phyloP scores from a whole-genome alignment of 2,329 filamentous ascomycete genomes.

The Beauveria brongniartii region DNA sequence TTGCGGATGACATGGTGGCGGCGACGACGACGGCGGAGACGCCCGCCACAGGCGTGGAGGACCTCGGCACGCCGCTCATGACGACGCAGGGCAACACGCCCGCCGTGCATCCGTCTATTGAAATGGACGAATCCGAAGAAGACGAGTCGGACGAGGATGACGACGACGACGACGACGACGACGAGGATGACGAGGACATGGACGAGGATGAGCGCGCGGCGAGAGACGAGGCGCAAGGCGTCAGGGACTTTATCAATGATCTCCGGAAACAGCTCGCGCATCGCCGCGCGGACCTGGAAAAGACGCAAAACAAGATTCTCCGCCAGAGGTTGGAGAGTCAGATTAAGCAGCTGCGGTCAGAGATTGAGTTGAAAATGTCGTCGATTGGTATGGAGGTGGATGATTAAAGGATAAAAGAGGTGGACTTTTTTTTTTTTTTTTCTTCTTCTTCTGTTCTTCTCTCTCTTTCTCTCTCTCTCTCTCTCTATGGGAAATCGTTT shows the following conservation, averaged over 20 bases:
- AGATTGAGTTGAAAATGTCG: slow-evolving; percentile 37
- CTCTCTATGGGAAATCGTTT: too few relatives aligned
- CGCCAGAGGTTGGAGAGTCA: slow-evolving; percentile 40
- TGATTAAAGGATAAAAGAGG: slow-evolving; percentile 18
- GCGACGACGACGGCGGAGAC: slow-evolving; percentile 23
- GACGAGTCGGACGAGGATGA: slow-evolving; percentile 36
- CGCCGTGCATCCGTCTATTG: slow-evolving; percentile 36
- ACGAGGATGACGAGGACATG: slow-evolving; percentile 44
- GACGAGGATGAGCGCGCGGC: slow-evolving; percentile 45
- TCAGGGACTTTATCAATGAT: slow-evolving; percentile 46
- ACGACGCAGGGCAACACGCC: slow-evolving; percentile 36
- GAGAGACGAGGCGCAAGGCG: slow-evolving; percentile 43
- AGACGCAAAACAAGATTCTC: slow-evolving; percentile 39
- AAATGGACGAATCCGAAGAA: slow-evolving; percentile 23
- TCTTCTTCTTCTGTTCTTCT: too few relatives aligned
- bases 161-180: slow-evolving; percentile 43
- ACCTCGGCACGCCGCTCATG: slow-evolving; percentile 38
- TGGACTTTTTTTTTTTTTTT: neutral
- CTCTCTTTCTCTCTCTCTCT: too few relatives aligned
- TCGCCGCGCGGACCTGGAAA: slow-evolving; percentile 36
- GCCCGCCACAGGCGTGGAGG: slow-evolving; percentile 34
- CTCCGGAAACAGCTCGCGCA: slow-evolving; percentile 42
- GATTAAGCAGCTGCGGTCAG: slow-evolving; percentile 39
- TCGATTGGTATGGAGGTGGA: slow-evolving; percentile 34
- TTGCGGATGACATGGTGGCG: slow-evolving; percentile 31